Evolutionary conservation across 768 basidiomycete genomes (phyloP), one percentile per base, ranked within the genome.

Genomic region (Podaxis sp.): DNA sequence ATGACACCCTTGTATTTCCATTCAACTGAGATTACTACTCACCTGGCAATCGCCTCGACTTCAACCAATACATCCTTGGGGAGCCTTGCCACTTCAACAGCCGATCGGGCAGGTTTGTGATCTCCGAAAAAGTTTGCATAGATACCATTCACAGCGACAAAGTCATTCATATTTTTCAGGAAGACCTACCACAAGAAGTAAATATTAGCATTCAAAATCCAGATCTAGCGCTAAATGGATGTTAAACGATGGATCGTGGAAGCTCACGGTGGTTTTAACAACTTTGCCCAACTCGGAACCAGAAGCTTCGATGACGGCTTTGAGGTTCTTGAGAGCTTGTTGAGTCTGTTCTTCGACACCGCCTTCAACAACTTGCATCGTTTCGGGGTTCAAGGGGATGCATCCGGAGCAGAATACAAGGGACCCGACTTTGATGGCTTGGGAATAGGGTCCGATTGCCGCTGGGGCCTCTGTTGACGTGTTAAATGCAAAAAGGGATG

Each of bases 21-120:
- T 22, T 44, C 10, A 50, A 49, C 22, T 50, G 54, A 62, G 54
- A 30, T 62, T 1, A 4, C 15, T 15, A 72, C 84, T 58, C 68
- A 88, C 89, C 87, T 89, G 12, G 88, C 93, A 74, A 95, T 90
- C 64, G 86, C 88, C 76, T 99, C 96, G 60, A 99, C 85, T 82
- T 99, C 96, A 56, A 97, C 87, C 38, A 96, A 80, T 8, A 93
- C 96, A 69, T 95, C 92, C 73, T 89, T 93, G 10, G 96, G 96
- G 58, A 99, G 82, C 50, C 93, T 82, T 37, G 89, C 80, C 36
- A 95, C 93, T 78, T 98, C 94, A 57, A 99, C 93, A 36, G 91
- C 87, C 33, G 95, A 95, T 65, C 97, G 82, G 3, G 97, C 95
- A 52, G 97, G 96, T 75, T 92, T 95, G 78, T 96, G 92, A 36